Evolutionary conservation across 331 rosid species (phyloP), one percentile per base, ranked within the genome.

Genomic region (Rhamnella rubrinervis): DNA sequence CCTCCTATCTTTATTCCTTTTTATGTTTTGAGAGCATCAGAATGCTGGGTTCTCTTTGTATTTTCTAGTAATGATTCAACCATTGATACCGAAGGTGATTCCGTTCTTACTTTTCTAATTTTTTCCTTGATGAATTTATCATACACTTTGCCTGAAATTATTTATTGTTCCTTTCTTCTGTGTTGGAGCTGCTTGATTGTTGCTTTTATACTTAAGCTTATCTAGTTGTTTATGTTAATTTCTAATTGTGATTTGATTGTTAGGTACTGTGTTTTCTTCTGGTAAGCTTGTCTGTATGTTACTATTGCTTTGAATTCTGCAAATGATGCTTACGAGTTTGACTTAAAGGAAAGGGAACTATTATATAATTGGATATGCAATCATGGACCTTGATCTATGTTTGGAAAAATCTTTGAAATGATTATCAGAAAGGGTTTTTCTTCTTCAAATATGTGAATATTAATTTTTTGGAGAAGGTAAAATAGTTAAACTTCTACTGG

Each of bases 21-120:
- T 74, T 56, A 50, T 61, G 69, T 67, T 73, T 65, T 15, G 49
- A 71, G 78, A 60, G 23, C 20, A 55, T 78, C 63, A 31, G 23
- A 39, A 69, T 70, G 18, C 66, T 70, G 41, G 77, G 41, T 57
- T 68, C 66, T 59, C 20, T 68, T 53, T 44, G 49, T 26, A 25
- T 21, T 40, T 65, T 52, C 31, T 61, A 18, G 55, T 59, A 51
- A 49, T 20, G 71, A 37, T 51, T 53, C 61, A 71, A 53, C 67
- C 39, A 38, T 60, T 55, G 67, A 19, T 53, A 61, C 35, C 55
- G 21, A 28, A 71, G 61, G 71, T 49, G 53, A 39, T 39, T 44
- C 4, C 9, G 2, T 53, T 19, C 58, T 21, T 17, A 8, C 10
- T 15, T 53, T 7, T 53, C 7, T 8, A 53, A 2, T 19, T 53